Percentiles rank a stretch among this genome's conserved stretches.
These are phyloP conservation scores for Paecilomyces sp. DNA, from an alignment of 2,329 filamentous ascomycete genomes.

Conservation along the genomic window DNA sequence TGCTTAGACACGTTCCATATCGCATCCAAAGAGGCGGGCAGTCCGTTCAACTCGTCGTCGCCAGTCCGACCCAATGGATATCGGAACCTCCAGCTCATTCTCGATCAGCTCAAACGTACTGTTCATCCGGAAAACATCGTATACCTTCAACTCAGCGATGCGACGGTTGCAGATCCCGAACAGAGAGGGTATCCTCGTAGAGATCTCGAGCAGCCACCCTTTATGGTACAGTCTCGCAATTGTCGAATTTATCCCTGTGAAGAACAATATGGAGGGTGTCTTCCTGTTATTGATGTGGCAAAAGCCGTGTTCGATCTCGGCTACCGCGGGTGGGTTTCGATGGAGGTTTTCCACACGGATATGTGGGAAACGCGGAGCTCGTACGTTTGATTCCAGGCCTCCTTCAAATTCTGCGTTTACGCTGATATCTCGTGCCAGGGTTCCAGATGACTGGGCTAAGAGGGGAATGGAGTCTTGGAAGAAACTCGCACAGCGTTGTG, in stretches of 20 bases:
- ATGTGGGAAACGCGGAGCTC: slow-evolving; percentile 3
- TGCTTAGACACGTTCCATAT: slow-evolving; percentile 11
- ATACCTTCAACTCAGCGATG: slow-evolving; percentile 15
- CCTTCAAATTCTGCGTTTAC: too few species aligned
- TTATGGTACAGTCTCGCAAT: slow-evolving; percentile 15
- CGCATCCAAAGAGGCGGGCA: slow-evolving; percentile 9
- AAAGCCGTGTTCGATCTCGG: slow-evolving; percentile 8
- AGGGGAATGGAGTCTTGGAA: slow-evolving; percentile 8
- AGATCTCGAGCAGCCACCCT: slow-evolving; percentile 11
- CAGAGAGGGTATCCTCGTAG: slow-evolving; percentile 9
- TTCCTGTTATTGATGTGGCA: slow-evolving; percentile 11
- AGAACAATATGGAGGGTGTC: slow-evolving; percentile 6
- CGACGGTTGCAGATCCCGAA: slow-evolving; percentile 9
- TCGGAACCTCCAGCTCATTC: slow-evolving; percentile 4
- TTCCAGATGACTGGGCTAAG: slow-evolving; percentile 48
- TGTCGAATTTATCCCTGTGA: slow-evolving; percentile 15
- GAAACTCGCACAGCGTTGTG: too few species aligned
- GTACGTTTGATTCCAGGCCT: slow-evolving; percentile 1
- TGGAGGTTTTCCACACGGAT: slow-evolving; percentile 11
- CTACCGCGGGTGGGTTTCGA: slow-evolving; percentile 10
- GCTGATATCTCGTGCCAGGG: neutral
- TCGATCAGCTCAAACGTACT: slow-evolving; percentile 9
- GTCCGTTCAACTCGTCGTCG: slow-evolving; percentile 9
- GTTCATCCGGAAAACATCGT: slow-evolving; percentile 7
- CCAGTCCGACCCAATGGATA: slow-evolving; percentile 7